Percentiles rank a stretch among this genome's conserved stretches.
These are phyloP conservation scores for Aspergillus latus DNA, from an alignment of 2,329 filamentous ascomycete genomes.

Conservation along the genomic window DNA sequence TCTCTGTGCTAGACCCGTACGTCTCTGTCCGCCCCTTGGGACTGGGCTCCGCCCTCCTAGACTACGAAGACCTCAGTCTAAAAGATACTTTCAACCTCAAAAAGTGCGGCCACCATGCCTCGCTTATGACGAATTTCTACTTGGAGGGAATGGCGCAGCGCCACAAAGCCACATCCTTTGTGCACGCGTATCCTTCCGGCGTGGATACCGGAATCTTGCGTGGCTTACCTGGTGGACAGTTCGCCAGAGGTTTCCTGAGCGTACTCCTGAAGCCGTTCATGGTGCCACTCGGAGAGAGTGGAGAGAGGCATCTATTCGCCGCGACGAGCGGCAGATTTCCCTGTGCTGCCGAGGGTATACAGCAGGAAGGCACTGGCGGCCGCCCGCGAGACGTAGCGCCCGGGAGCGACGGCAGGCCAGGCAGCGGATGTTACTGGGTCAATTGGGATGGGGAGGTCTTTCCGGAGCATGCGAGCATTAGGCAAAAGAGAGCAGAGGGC, in stretches of 20 bases:
- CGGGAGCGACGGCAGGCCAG: constrained; percentile 17
- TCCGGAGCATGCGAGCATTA: constrained; percentile 11
- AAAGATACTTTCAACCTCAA: constrained; percentile 30
- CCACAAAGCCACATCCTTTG: constrained; percentile 30
- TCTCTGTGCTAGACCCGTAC: constrained; percentile 40
- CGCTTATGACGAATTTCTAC: constrained; percentile 40
- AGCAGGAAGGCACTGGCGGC: not conserved
- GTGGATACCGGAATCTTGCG: constrained; percentile 41
- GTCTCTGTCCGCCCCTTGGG: constrained; percentile 29
- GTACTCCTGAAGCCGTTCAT: constrained; percentile 30
- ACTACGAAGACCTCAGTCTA: constrained; percentile 43
- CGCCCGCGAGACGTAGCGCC: constrained; percentile 12
- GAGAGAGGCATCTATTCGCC: constrained; percentile 9
- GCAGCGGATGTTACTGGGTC: constrained; percentile 21
- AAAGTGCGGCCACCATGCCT: constrained; percentile 40
- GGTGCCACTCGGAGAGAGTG: constrained; percentile 10
- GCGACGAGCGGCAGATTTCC: constrained; percentile 33
- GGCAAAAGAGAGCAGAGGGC: constrained; percentile 4
- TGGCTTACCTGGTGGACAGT: constrained; percentile 37
- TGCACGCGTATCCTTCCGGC: constrained; percentile 44
- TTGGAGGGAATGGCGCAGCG: constrained; percentile 34
- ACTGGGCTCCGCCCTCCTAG: constrained; percentile 29
- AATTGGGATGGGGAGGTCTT: constrained; percentile 18
- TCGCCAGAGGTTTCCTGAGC: not conserved
- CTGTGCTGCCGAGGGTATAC: constrained; percentile 4